Percentiles rank a stretch among this genome's conserved stretches.
Conservation (phyloP, 2,329 filamentous ascomycete genomes). For the Aspergillus carbonarius region DNA sequence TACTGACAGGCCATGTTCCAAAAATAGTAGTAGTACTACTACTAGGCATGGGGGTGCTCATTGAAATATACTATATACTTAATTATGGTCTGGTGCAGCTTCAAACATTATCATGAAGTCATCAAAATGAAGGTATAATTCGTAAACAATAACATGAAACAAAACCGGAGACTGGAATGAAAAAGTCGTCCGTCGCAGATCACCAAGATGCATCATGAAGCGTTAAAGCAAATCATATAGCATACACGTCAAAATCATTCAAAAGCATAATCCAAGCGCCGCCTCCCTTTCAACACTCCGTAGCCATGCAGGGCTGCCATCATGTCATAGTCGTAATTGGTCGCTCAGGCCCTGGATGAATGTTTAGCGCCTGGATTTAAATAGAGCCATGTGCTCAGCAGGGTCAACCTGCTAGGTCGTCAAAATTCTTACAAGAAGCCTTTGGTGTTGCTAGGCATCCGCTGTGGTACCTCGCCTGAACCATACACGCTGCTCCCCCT, state of each 20-base stretch:
- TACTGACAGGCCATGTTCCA: not conserved
- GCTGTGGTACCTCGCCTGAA: constrained; percentile 57
- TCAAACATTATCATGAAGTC: not conserved
- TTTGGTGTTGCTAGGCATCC: constrained; percentile 73
- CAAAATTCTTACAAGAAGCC: constrained; percentile 62
- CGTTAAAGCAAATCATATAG: not conserved
- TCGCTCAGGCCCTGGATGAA: constrained; percentile 16
- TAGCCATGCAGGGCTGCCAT: constrained; percentile 15
- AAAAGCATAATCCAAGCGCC: constrained; percentile 8
- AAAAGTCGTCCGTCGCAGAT: not conserved
- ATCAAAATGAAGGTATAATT: not conserved
- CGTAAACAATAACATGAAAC: not conserved
- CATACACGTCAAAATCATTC: constrained; percentile 15
- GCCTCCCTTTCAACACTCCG: constrained; percentile 4
- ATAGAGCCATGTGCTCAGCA: constrained; percentile 13
- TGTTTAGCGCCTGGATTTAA: constrained; percentile 12
- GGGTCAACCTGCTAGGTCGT: constrained; percentile 17
- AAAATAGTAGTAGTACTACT: too few species aligned
- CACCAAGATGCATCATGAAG: constrained; percentile 4
- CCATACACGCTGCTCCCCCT: constrained; percentile 40
- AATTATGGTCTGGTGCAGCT: not conserved
- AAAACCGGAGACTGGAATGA: not conserved
- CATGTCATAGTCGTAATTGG: constrained; percentile 18
- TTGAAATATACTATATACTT: not conserved
- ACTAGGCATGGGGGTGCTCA: not conserved